phyloP scores from a whole-genome alignment of 371 early-diverging fungal species.

The Synchytrium microbalum region DNA sequence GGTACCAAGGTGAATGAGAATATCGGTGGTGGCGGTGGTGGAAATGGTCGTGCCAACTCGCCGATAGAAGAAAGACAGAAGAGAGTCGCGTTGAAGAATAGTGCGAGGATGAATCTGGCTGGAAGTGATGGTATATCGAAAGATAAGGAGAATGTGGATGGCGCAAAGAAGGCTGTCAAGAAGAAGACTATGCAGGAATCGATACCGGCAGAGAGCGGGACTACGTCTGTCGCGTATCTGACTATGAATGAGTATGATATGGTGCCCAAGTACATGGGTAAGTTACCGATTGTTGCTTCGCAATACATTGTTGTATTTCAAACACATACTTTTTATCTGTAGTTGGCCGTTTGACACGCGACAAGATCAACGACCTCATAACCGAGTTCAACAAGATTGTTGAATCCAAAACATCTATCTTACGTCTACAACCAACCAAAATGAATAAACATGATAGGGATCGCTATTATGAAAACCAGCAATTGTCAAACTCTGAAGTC shows the following conservation, averaged over 20 bases:
- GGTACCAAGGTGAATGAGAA: too few species aligned
- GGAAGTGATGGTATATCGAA: background rate
- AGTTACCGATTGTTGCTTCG: background rate
- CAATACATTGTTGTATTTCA: too few species aligned
- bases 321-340: too few species aligned
- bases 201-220: background rate
- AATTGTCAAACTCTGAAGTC: constrained; percentile 21
- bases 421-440: constrained; percentile 24
- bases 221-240: background rate
- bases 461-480: constrained; percentile 32
- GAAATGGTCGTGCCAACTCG: too few species aligned
- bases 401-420: constrained; percentile 23
- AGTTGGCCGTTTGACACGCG: constrained; percentile 29
- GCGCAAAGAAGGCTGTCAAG: background rate
- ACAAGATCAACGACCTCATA: constrained; percentile 28
- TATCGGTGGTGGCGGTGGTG: too few species aligned
- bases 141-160: background rate
- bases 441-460: constrained; percentile 32
- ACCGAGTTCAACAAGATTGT: constrained; percentile 26
- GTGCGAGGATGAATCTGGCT: background rate
- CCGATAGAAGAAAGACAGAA: too few species aligned
- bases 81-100: constrained; percentile 6
- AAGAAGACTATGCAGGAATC: too few species aligned
- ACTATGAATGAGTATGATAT: constrained; percentile 9
- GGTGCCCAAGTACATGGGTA: constrained; percentile 21